Evolutionary conservation across 2,329 filamentous ascomycete genomes (phyloP), one percentile per base, ranked within the genome.

Genomic region (Fusarium abutilonis): DNA sequence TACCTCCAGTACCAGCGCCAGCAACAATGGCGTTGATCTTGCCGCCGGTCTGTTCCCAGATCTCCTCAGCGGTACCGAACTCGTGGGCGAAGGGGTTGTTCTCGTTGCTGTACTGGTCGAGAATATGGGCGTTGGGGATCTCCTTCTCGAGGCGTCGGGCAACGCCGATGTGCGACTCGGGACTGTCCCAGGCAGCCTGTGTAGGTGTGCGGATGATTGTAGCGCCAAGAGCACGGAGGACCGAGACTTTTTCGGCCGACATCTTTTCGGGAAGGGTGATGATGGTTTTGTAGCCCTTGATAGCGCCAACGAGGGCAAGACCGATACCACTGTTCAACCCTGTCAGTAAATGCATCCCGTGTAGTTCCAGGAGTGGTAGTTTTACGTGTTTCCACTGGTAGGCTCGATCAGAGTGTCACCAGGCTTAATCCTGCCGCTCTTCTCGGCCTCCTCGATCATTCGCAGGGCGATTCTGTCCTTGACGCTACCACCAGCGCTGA

Each of bases 261-360:
- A 99, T 99, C 83, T 99, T 99, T 80, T 99, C 95, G 47, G 95
- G 95, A 41, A 99, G 86, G 10, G 95, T 99, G 77, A 99, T 99
- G 79, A 99, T 98, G 36, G 93, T 96, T 79, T 94, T 94, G 84
- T 98, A 99, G 67, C 93, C 94, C 82, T 97, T 98, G 73, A 99
- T 91, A 14, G 95, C 95, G 55, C 87, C 94, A 15, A 98, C 94
- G 31, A 99, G 87, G 26, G 95, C 95, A 36, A 99, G 84, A 19
- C 95, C 95, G 67, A 99, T 99, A 67, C 95, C 95, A 55, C 81
- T 83, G n/a, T 14, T 34, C 9, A 43, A 17, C n/a, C 11, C 5
- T 9, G 43, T 63, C 39, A 63, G 59, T 28, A 15, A 44, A 7
- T 15, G 14, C 14, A 10, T 29, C 17, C 29, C 11, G 2, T 13